These are phyloP conservation scores for Ilyonectria destructans DNA, from an alignment of 2,329 filamentous ascomycete species.

Conservation along the genomic window DNA sequence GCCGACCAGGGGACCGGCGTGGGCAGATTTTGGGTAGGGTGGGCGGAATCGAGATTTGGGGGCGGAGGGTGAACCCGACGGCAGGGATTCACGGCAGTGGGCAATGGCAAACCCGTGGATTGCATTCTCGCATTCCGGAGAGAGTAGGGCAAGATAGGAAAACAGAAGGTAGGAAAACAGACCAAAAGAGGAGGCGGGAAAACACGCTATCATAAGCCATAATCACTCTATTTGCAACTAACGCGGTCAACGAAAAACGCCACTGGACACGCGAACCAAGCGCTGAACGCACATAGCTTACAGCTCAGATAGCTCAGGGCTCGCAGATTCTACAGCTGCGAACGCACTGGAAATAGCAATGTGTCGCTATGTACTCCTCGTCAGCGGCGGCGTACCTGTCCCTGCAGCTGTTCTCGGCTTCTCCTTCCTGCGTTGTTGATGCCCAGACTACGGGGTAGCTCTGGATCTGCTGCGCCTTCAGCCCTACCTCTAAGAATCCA, in stretches of 20 bases:
- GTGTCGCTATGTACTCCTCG: no score
- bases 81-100: not conserved
- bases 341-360: no score
- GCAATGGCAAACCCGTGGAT: not conserved
- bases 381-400: no score
- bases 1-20: not conserved
- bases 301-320: not conserved
- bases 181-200: not conserved
- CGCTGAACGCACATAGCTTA: not conserved
- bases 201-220: constrained; percentile 1
- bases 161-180: not conserved
- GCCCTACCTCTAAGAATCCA: constrained; percentile 22
- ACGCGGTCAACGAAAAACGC: constrained; percentile 6
- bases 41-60: constrained; percentile 1
- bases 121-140: not conserved
- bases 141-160: not conserved
- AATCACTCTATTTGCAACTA: constrained; percentile 26
- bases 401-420: not conserved
- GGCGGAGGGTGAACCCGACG: not conserved
- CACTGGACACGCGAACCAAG: constrained; percentile 1
- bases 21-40: constrained; percentile 2
- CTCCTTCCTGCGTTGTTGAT: not conserved
- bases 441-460: not conserved
- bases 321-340: not conserved
- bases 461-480: constrained; percentile 23